Percentiles rank a stretch among this genome's conserved stretches.
phyloP scores from a whole-genome alignment of 495 filamentous ascomycete species.

The Penicillium silybi region DNA sequence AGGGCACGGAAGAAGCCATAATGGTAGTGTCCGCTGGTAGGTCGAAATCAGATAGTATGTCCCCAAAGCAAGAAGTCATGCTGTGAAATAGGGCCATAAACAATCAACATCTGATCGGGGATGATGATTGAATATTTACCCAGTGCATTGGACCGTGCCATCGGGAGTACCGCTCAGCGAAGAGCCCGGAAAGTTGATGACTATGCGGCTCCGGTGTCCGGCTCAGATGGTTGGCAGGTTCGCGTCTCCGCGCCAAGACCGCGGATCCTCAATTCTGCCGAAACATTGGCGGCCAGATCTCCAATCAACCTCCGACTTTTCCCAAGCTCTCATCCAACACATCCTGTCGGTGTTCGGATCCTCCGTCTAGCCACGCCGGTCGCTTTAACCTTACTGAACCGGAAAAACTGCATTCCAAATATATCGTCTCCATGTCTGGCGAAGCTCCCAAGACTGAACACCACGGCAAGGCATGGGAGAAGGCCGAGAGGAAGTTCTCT shows the following conservation, averaged over 20 bases:
- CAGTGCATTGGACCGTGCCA: slow-evolving; percentile 7
- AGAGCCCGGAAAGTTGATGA: slow-evolving; percentile 2
- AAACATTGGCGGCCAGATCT: slow-evolving; percentile 16
- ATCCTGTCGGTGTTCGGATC: not conserved
- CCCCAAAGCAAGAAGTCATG: slow-evolving; percentile 14
- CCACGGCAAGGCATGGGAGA: slow-evolving; percentile 34
- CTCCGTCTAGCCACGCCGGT: not conserved
- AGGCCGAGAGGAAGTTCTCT: slow-evolving; percentile 37
- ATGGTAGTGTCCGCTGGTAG: slow-evolving; percentile 9
- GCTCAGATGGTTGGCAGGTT: slow-evolving; percentile 3
- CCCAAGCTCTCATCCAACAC: slow-evolving; percentile 1
- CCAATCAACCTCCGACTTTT: slow-evolving; percentile 20
- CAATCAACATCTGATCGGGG: too few relatives aligned
- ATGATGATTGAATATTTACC: not conserved
- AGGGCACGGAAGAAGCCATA: slow-evolving; percentile 14
- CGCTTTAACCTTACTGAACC: not conserved
- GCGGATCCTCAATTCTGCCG: slow-evolving; percentile 20
- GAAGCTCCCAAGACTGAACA: slow-evolving; percentile 14
- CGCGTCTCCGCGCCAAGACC: slow-evolving; percentile 31
- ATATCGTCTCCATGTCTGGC: slow-evolving; percentile 10
- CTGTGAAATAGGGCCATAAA: slow-evolving; percentile 13
- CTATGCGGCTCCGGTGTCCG: not conserved
- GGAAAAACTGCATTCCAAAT: not conserved
- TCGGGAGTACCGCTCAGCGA: slow-evolving; percentile 9
- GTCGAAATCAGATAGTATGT: slow-evolving; percentile 16